A percentile compares a stretch with the other conserved stretches of the same genome.
Evolutionary conservation across 2,329 filamentous ascomycete genomes (phyloP).

Genomic region (Samsoniella hepiali): DNA sequence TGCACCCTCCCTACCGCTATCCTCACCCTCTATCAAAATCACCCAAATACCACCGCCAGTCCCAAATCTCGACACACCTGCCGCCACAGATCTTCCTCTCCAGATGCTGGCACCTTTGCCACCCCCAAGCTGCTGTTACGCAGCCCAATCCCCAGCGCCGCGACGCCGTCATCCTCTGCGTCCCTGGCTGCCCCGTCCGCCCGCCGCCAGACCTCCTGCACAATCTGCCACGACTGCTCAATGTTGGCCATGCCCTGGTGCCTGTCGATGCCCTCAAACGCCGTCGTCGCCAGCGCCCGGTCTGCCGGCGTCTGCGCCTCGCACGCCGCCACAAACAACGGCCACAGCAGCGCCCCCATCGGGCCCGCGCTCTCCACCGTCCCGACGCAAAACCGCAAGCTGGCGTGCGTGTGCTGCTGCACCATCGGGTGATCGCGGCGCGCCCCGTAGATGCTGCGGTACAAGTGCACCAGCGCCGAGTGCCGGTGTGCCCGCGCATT

Average conservation of each 20-base stretch:
- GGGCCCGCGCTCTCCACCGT: slow-evolving; percentile 56
- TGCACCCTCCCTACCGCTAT: background rate
- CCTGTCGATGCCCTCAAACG: slow-evolving; percentile 52
- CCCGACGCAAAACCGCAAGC: slow-evolving; percentile 52
- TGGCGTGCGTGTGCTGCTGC: slow-evolving; percentile 50
- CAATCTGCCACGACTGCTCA: slow-evolving; percentile 56
- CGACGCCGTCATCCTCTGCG: slow-evolving; percentile 18
- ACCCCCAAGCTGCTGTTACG: background rate
- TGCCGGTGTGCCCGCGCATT: slow-evolving; percentile 60
- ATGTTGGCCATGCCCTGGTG: slow-evolving; percentile 66
- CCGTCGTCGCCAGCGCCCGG: slow-evolving; percentile 46
- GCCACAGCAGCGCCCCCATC: slow-evolving; percentile 63
- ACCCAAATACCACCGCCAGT: slow-evolving; percentile 58
- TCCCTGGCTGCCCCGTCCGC: slow-evolving; percentile 36
- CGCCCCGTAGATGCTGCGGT: slow-evolving; percentile 51
- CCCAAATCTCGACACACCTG: slow-evolving; percentile 57
- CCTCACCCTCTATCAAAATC: slow-evolving; percentile 20
- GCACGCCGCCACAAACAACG: slow-evolving; percentile 60
- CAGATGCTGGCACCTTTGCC: background rate
- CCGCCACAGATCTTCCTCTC: slow-evolving; percentile 48
- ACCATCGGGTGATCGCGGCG: slow-evolving; percentile 47
- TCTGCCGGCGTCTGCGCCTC: slow-evolving; percentile 52
- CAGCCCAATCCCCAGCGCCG: background rate
- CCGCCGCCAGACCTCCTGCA: slow-evolving; percentile 59
- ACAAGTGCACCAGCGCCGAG: slow-evolving; percentile 55